A percentile compares a stretch with the other conserved stretches of the same genome.
Evolutionary conservation across 176 grass and related monocot species (phyloP).

Genomic region (Paspalum notatum): DNA sequence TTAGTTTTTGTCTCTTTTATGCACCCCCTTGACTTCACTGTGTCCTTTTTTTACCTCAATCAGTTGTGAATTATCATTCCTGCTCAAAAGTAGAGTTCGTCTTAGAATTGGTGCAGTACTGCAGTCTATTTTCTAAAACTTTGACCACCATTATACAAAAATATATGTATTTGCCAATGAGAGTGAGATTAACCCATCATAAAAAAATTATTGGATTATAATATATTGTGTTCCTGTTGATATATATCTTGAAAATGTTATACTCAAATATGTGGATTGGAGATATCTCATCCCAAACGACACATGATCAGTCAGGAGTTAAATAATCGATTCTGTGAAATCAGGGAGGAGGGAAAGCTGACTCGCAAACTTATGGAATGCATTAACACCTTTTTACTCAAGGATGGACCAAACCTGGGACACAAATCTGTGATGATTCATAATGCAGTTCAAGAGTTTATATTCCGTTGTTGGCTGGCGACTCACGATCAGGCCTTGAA

Average conservation of each 20-base stretch:
- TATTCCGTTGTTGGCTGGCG: slow-evolving; percentile 68
- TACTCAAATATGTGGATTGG: background rate
- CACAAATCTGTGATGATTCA: slow-evolving; percentile 73
- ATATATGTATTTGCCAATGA: background rate
- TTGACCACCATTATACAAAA: background rate
- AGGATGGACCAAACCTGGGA: slow-evolving; percentile 92
- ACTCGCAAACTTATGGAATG: slow-evolving; percentile 90
- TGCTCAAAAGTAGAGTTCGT: background rate
- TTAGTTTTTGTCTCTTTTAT: slow-evolving; percentile 12
- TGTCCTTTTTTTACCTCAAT: slow-evolving; percentile 11
- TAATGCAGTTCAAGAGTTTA: slow-evolving; percentile 69
- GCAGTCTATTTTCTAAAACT: background rate
- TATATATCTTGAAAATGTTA: background rate
- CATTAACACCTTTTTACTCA: slow-evolving; percentile 77
- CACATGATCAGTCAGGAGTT: background rate
- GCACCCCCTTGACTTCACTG: slow-evolving; percentile 16
- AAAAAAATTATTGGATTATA: slow-evolving; percentile 2
- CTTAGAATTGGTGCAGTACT: background rate
- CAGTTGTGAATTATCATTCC: slow-evolving; percentile 17
- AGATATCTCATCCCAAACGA: background rate
- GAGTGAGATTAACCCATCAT: background rate
- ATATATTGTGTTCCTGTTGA: background rate
- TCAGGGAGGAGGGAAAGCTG: slow-evolving; percentile 86
- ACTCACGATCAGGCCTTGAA: slow-evolving; percentile 79
- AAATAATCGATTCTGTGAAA: slow-evolving; percentile 39